Evolutionary conservation across 2,329 filamentous ascomycete species (phyloP).

Genomic region (Coniochaeta sp.): DNA sequence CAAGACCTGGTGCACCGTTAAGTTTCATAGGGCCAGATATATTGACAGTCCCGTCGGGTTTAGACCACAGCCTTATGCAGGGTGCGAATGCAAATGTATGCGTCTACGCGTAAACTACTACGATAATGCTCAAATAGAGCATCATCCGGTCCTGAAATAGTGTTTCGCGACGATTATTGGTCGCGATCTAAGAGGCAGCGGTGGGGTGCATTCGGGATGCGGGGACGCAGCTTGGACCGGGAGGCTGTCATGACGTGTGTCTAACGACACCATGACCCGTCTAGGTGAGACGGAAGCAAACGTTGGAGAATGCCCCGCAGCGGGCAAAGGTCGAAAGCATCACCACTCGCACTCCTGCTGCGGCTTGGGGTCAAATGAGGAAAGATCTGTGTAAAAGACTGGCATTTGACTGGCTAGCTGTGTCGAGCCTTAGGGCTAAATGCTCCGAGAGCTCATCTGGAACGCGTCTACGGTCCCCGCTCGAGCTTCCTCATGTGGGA

Average conservation of each 20-base stretch:
- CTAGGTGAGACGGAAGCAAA: background rate
- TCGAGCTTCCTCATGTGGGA: too few species aligned
- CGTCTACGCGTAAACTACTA: too few species aligned
- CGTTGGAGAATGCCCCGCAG: background rate
- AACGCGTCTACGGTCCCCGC: background rate
- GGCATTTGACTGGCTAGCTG: background rate
- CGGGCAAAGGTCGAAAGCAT: background rate
- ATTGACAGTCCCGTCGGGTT: background rate
- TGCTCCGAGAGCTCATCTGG: background rate
- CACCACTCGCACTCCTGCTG: background rate
- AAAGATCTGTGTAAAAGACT: background rate
- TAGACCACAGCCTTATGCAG: background rate
- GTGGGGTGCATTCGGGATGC: background rate
- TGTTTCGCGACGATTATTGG: background rate
- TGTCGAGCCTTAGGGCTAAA: background rate
- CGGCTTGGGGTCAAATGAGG: background rate
- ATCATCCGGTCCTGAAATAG: background rate
- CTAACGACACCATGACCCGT: background rate
- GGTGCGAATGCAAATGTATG: background rate
- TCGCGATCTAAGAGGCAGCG: background rate
- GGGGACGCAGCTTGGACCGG: background rate
- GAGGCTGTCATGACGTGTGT: background rate
- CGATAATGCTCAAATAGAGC: background rate
- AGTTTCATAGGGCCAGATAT: background rate
- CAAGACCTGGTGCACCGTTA: background rate